A percentile compares a stretch with the other conserved stretches of the same genome.
phyloP scores from a whole-genome alignment of 202 grass and related monocot genomes.

The Carex sylvatica region DNA sequence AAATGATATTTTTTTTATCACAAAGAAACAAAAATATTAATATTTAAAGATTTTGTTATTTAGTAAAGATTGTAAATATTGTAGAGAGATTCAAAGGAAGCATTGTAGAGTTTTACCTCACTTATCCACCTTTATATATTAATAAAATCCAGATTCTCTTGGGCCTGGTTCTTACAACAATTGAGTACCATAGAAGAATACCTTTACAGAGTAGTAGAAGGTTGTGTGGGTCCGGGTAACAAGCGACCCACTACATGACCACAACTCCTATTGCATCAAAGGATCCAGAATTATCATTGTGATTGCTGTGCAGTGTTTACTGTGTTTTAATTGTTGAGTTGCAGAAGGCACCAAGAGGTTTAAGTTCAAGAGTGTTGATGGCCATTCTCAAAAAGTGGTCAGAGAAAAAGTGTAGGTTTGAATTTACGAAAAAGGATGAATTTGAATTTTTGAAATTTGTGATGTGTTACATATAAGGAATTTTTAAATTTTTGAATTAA shows the following conservation, averaged over 20 bases:
- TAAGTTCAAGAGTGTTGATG: background rate
- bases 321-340: slow-evolving; percentile 37
- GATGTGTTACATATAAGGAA: too few relatives aligned
- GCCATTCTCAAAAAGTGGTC: background rate
- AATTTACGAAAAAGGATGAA: too few relatives aligned
- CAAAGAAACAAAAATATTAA: background rate
- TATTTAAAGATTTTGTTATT: background rate
- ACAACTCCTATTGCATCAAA: background rate
- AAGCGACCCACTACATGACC: background rate
- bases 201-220: background rate
- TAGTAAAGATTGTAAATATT: background rate
- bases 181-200: background rate
- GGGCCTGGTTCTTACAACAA: background rate
- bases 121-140: background rate
- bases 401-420: background rate
- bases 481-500: too few relatives aligned
- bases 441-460: too few relatives aligned
- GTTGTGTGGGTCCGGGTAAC: background rate
- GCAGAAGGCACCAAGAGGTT: slow-evolving; percentile 45
- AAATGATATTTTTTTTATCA: background rate
- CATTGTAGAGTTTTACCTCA: background rate
- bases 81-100: background rate
- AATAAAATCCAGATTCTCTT: slow-evolving; percentile 1
- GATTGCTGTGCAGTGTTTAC: background rate
- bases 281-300: background rate